phyloP scores from a whole-genome alignment of 2,329 filamentous ascomycete genomes.

The Pseudogymnoascus sp. region DNA sequence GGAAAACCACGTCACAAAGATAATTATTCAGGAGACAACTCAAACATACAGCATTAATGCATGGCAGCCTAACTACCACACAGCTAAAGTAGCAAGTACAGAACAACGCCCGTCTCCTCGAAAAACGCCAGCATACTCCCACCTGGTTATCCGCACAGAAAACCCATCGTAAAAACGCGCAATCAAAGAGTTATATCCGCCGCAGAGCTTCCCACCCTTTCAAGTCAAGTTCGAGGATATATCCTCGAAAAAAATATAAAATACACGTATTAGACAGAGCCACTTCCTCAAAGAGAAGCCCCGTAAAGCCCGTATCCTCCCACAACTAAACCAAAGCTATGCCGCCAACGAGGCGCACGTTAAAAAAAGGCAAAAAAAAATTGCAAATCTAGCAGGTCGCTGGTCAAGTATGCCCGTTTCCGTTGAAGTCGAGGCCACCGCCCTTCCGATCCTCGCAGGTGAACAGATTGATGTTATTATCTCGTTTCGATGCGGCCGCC shows the following conservation, averaged over 20 bases:
- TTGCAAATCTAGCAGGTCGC: conserved; percentile 2
- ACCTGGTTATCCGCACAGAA: background rate
- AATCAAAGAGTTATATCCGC: background rate
- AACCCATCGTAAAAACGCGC: background rate
- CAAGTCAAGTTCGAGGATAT: background rate
- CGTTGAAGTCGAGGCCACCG: background rate
- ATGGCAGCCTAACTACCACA: background rate
- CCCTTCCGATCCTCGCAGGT: conserved; percentile 50
- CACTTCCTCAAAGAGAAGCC: background rate
- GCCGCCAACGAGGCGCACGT: background rate
- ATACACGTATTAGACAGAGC: background rate
- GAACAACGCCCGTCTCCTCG: background rate
- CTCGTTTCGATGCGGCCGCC: conserved; percentile 76
- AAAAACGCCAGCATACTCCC: background rate
- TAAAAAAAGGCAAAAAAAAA: background rate
- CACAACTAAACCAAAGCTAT: conserved; percentile 3
- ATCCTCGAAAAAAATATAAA: background rate
- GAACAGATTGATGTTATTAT: conserved; percentile 86
- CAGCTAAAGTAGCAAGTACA: conserved; percentile 7
- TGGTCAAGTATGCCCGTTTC: conserved; percentile 4
- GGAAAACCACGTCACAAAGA: background rate
- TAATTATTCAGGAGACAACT: background rate
- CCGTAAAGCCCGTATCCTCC: background rate
- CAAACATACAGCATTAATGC: conserved; percentile 8
- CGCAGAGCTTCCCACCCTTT: background rate